Evolutionary conservation across 2,329 filamentous ascomycete genomes (phyloP).

Genomic region (Penicillium verrucosum): DNA sequence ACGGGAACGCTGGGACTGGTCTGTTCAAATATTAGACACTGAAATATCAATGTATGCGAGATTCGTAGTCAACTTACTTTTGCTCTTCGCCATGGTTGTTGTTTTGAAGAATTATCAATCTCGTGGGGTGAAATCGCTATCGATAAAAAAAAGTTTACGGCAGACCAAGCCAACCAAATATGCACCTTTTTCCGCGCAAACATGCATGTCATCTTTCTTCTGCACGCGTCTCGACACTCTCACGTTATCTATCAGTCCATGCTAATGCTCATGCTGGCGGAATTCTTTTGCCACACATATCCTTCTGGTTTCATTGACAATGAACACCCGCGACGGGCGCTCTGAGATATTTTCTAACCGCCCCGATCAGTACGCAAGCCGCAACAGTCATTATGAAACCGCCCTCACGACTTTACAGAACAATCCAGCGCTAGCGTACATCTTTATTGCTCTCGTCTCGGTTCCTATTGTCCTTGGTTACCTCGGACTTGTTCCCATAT

Average conservation of each 20-base stretch:
- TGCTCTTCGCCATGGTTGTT: slow-evolving; percentile 41
- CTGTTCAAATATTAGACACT: slow-evolving; percentile 34
- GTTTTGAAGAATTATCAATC: slow-evolving; percentile 19
- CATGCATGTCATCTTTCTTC: background rate
- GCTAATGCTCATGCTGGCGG: slow-evolving; percentile 16
- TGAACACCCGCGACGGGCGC: slow-evolving; percentile 36
- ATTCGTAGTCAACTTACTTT: slow-evolving; percentile 23
- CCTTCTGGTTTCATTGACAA: slow-evolving; percentile 26
- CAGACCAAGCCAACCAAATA: slow-evolving; percentile 21
- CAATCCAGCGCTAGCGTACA: slow-evolving; percentile 29
- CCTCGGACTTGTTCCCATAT: slow-evolving; percentile 29
- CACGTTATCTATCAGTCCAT: background rate
- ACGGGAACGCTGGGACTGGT: slow-evolving; percentile 54
- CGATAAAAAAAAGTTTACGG: slow-evolving; percentile 39
- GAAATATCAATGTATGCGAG: background rate
- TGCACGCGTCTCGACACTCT: slow-evolving; percentile 2
- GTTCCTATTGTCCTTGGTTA: slow-evolving; percentile 31
- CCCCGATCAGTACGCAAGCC: slow-evolving; percentile 25
- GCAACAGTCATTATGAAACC: slow-evolving; percentile 35
- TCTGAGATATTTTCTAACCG: slow-evolving; percentile 30
- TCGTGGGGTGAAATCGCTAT: slow-evolving; percentile 34
- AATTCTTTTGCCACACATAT: slow-evolving; percentile 22
- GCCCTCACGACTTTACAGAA: slow-evolving; percentile 26
- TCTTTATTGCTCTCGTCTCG: slow-evolving; percentile 28
- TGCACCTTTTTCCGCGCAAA: slow-evolving; percentile 19